Evolutionary conservation across 2,329 filamentous ascomycete species (phyloP).

Genomic region (Dactylella cylindrospora): DNA sequence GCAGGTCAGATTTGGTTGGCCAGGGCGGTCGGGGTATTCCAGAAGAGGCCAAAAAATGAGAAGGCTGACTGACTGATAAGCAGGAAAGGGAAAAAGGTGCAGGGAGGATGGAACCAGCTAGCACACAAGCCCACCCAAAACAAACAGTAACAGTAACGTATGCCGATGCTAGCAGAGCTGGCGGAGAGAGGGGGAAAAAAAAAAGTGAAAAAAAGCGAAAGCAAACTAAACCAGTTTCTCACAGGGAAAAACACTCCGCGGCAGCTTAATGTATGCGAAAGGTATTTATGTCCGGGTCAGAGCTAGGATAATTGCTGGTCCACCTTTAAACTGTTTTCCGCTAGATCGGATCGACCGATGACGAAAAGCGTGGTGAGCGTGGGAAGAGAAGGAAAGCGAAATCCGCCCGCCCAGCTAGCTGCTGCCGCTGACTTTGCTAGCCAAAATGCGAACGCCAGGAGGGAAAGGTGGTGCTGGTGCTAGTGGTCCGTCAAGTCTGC

Average conservation of each 20-base stretch:
- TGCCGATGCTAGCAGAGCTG: too few relatives aligned
- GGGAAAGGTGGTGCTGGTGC: constrained; percentile 1
- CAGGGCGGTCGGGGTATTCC: too few relatives aligned
- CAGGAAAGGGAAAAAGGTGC: too few relatives aligned
- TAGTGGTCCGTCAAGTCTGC: constrained; percentile 18
- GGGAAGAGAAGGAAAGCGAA: not conserved
- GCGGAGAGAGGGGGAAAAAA: not conserved
- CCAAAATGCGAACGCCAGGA: not conserved
- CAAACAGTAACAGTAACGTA: too few relatives aligned
- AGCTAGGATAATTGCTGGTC: constrained; percentile 3
- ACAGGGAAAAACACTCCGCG: constrained; percentile 7
- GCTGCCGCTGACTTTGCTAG: not conserved
- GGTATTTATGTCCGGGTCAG: constrained; percentile 6
- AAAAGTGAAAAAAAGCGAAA: too few relatives aligned
- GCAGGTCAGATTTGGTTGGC: too few relatives aligned
- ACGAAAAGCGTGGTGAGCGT: constrained; percentile 23
- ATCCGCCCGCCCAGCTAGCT: constrained; percentile 1
- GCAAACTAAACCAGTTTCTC: too few relatives aligned
- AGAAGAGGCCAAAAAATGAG: constrained; percentile 9
- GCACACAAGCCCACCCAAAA: too few relatives aligned
- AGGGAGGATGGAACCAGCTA: too few relatives aligned
- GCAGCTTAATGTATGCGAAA: too few relatives aligned
- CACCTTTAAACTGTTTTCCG: constrained; percentile 9
- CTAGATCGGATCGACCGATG: constrained; percentile 40
- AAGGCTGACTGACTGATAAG: too few relatives aligned